Conservation (phyloP, 495 filamentous ascomycete species). For the Penicillium verhagenii region DNA sequence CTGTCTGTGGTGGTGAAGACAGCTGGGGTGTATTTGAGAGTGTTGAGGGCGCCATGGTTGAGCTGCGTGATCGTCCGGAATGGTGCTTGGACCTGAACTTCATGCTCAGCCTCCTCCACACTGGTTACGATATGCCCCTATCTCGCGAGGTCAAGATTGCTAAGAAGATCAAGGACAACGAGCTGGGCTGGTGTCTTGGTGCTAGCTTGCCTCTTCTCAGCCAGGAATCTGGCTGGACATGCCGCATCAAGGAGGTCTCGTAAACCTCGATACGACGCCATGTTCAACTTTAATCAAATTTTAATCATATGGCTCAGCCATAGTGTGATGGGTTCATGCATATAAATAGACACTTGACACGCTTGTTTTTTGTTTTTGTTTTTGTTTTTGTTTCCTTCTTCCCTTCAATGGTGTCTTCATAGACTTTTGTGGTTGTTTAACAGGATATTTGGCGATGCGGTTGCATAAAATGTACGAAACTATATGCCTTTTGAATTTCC, state of each 20-base stretch:
- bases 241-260: constrained; percentile 63
- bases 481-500: neutral
- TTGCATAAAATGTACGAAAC: constrained; percentile 7
- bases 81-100: constrained; percentile 94
- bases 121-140: constrained; percentile 96
- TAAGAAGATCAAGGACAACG: constrained; percentile 97
- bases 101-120: constrained; percentile 88
- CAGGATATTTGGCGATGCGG: constrained; percentile 6
- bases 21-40: constrained; percentile 76
- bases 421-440: constrained; percentile 8
- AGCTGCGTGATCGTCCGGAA: constrained; percentile 78
- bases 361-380: constrained; percentile 6
- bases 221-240: constrained; percentile 74
- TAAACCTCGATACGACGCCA: constrained; percentile 28
- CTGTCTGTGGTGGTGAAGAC: constrained; percentile 77
- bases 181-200: constrained; percentile 96
- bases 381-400: constrained; percentile 16
- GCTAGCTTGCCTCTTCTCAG: constrained; percentile 79
- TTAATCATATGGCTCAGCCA: constrained; percentile 26
- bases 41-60: constrained; percentile 66
- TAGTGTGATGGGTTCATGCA: constrained; percentile 34
- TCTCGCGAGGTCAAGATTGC: constrained; percentile 94
- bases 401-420: neutral
- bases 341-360: constrained; percentile 29
- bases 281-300: constrained; percentile 25